These are phyloP conservation scores for Nemania sp. DNA, from an alignment of 2,329 filamentous ascomycete genomes.

Conservation along the genomic window DNA sequence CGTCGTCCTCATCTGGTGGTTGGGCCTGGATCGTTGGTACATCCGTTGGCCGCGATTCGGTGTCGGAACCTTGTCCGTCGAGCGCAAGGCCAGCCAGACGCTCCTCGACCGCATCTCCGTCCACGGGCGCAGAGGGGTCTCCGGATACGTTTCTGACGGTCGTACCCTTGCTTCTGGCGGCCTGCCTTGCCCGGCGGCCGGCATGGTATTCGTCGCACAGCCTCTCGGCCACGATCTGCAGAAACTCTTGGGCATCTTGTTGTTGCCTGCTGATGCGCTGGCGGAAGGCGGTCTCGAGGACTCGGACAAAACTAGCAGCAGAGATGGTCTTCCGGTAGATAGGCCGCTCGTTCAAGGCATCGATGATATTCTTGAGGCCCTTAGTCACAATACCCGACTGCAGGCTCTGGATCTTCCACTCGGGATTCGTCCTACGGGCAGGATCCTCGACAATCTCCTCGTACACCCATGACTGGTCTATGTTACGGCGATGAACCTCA, in stretches of 20 bases:
- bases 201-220: constrained; percentile 94
- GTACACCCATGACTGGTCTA: constrained; percentile 80
- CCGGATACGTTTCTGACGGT: constrained; percentile 10
- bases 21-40: constrained; percentile 26
- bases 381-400: constrained; percentile 83
- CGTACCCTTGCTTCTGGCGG: constrained; percentile 48
- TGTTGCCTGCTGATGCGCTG: constrained; percentile 92
- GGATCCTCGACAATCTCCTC: constrained; percentile 58
- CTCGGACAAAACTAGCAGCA: constrained; percentile 79
- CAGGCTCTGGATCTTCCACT: constrained; percentile 67
- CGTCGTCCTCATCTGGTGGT: constrained; percentile 35
- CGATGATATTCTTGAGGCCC: constrained; percentile 89
- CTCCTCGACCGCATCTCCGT: constrained; percentile 38
- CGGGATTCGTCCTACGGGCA: constrained; percentile 42
- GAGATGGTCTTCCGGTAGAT: constrained; percentile 94
- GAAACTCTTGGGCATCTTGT: constrained; percentile 96
- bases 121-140: constrained; percentile 26
- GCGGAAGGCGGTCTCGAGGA: constrained; percentile 82
- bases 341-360: constrained; percentile 88
- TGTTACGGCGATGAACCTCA: constrained; percentile 80
- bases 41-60: background rate
- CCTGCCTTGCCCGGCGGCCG: constrained; percentile 70
- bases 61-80: constrained; percentile 19
- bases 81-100: constrained; percentile 38
- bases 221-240: constrained; percentile 90